phyloP scores from a whole-genome alignment of 108 stramenopile species.

The Aurantiochytrium sp. region DNA sequence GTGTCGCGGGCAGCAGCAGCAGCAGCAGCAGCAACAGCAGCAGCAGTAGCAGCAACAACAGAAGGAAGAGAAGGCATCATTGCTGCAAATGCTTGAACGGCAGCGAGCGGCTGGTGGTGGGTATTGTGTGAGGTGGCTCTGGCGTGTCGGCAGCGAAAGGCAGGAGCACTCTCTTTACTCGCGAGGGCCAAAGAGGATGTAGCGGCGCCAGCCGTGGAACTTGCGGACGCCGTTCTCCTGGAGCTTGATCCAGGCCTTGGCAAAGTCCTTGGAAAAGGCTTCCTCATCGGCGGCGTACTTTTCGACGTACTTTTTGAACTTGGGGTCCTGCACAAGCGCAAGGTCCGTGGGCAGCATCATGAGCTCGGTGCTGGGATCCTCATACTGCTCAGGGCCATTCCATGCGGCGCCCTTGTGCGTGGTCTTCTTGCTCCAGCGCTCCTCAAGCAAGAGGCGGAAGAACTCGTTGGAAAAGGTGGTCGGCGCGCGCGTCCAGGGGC shows the following conservation, averaged over 20 bases:
- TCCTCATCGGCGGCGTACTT: conserved; percentile 76
- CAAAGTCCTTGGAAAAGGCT: conserved; percentile 79
- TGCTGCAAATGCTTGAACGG: no score
- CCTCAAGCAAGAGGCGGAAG: conserved; percentile 55
- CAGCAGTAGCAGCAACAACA: no score
- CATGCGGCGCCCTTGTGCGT: conserved; percentile 30
- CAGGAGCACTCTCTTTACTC: not conserved
- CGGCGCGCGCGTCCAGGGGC: conserved; percentile 67
- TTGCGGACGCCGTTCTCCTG: conserved; percentile 65
- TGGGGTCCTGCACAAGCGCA: conserved; percentile 60
- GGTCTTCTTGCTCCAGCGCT: conserved; percentile 55
- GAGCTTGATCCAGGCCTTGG: conserved; percentile 78
- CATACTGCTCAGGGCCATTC: conserved; percentile 22
- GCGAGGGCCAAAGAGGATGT: not conserved
- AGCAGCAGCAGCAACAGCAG: no score
- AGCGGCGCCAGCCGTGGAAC: conserved; percentile 4
- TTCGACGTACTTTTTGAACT: conserved; percentile 60
- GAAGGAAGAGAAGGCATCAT: no score
- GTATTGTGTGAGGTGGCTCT: no score
- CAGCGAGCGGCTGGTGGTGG: no score
- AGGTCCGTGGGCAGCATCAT: conserved; percentile 73
- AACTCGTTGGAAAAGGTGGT: conserved; percentile 77
- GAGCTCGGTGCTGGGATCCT: conserved; percentile 36
- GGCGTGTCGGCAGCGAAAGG: no score
- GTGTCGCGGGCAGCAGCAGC: no score